Evolutionary conservation across 2,329 filamentous ascomycete genomes (phyloP).

Genomic region (Paraconiothyrium brasiliense): DNA sequence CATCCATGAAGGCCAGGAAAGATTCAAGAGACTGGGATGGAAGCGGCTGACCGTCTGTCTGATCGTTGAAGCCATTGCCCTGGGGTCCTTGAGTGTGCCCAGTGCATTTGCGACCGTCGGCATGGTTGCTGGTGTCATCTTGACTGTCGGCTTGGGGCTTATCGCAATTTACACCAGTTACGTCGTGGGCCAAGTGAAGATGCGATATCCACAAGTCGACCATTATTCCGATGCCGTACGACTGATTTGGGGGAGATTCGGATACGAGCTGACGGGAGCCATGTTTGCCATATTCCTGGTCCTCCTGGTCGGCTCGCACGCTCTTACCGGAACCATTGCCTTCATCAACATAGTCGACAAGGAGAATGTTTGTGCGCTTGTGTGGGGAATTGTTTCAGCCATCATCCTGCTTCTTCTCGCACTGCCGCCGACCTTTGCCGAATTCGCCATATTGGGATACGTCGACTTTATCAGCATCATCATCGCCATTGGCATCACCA

Average conservation of each 20-base stretch:
- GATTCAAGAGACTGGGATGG: slow-evolving; percentile 59
- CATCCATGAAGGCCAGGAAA: slow-evolving; percentile 48
- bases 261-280: slow-evolving; percentile 65
- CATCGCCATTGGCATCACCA: slow-evolving; percentile 72
- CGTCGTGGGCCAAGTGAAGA: slow-evolving; percentile 69
- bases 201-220: slow-evolving; percentile 67
- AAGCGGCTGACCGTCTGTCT: slow-evolving; percentile 60
- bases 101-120: slow-evolving; percentile 57
- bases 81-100: slow-evolving; percentile 58
- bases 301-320: slow-evolving; percentile 76
- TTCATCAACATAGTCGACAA: slow-evolving; percentile 70
- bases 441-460: slow-evolving; percentile 66
- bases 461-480: slow-evolving; percentile 72
- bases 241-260: slow-evolving; percentile 66
- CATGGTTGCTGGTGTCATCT: slow-evolving; percentile 58
- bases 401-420: slow-evolving; percentile 68
- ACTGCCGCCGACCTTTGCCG: slow-evolving; percentile 70
- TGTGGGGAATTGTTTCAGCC: slow-evolving; percentile 70
- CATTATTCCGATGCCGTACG: slow-evolving; percentile 76
- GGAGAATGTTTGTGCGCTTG: slow-evolving; percentile 69
- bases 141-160: slow-evolving; percentile 61
- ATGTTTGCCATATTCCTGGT: slow-evolving; percentile 54
- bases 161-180: slow-evolving; percentile 70
- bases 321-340: slow-evolving; percentile 75
- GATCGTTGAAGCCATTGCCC: slow-evolving; percentile 61